Percentiles rank a stretch among this genome's conserved stretches.
phyloP scores from a whole-genome alignment of 1,139 yeast species.

The Groenewaldozyma auringiensis region DNA sequence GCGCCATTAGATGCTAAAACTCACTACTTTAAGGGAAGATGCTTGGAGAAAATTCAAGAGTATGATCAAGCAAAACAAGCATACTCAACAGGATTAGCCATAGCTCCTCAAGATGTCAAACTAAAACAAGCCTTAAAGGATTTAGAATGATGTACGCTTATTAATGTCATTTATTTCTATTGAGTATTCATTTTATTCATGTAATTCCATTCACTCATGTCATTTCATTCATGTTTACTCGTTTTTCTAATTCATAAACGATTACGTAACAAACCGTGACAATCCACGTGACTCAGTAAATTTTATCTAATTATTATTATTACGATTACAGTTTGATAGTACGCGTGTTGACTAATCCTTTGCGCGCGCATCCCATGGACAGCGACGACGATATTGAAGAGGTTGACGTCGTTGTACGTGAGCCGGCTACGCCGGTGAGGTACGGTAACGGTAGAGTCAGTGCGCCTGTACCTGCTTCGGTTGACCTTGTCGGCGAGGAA shows the following conservation, averaged over 20 bases:
- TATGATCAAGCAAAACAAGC: constrained; percentile 66
- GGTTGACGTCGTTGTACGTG: too few relatives aligned
- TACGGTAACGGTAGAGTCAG: neutral
- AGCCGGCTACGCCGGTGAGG: too few relatives aligned
- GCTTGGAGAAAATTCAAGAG: constrained; percentile 61
- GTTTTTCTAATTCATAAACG: too few relatives aligned
- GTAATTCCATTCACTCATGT: too few relatives aligned
- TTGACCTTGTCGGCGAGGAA: neutral
- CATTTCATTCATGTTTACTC: too few relatives aligned
- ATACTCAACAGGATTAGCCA: constrained; percentile 66
- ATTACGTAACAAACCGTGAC: too few relatives aligned
- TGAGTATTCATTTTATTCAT: too few relatives aligned
- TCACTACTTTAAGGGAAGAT: constrained; percentile 74
- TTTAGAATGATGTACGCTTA: constrained; percentile 20
- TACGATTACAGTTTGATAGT: too few relatives aligned
- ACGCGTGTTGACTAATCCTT: neutral
- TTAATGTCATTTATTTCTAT: too few relatives aligned
- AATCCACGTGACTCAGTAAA: too few relatives aligned
- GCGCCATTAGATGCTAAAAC: constrained; percentile 63
- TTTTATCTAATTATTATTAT: too few relatives aligned
- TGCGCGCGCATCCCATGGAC: neutral
- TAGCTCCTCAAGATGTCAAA: constrained; percentile 43
- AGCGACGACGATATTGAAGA: neutral
- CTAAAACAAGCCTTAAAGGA: constrained; percentile 30
- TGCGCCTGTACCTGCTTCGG: neutral